Conservation (phyloP, 768 basidiomycete genomes). For the Boletus vermiculosoides region DNA sequence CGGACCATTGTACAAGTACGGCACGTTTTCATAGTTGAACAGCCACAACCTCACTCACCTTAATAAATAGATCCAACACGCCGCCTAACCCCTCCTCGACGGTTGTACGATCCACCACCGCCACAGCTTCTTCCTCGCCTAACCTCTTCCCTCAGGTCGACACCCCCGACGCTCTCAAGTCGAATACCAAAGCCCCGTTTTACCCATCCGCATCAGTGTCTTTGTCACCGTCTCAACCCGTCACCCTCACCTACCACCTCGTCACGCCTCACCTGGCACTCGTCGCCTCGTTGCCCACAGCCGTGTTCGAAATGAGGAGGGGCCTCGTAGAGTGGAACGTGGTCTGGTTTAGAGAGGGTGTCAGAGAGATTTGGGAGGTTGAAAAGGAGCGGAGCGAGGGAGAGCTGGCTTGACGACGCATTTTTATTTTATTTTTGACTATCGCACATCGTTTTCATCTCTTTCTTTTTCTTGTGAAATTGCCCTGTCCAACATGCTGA, state of each 20-base stretch:
- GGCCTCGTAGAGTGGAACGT: constrained; percentile 86
- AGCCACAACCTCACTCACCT: constrained; percentile 2
- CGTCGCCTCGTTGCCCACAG: constrained; percentile 70
- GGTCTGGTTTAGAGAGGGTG: constrained; percentile 78
- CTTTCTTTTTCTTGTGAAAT: background rate
- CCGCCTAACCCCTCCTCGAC: constrained; percentile 7
- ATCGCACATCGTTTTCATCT: background rate
- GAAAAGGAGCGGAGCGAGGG: constrained; percentile 52
- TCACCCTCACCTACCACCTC: constrained; percentile 82
- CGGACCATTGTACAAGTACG: constrained; percentile 80
- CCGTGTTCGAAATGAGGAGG: constrained; percentile 67
- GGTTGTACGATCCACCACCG: constrained; percentile 8
- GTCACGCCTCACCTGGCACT: constrained; percentile 71
- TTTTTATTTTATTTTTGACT: background rate
- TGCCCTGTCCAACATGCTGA: background rate
- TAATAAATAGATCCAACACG: constrained; percentile 20
- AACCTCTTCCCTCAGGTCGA: background rate
- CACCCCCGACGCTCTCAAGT: background rate
- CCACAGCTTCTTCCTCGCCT: background rate
- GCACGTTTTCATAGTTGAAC: background rate
- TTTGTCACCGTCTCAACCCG: constrained; percentile 53
- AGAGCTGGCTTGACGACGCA: constrained; percentile 8
- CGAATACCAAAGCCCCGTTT: constrained; percentile 47
- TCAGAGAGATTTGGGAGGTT: constrained; percentile 77
- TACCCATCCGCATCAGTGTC: constrained; percentile 70